Percentiles rank a stretch among this genome's conserved stretches.
Evolutionary conservation across 1,284 basidiomycete genomes (phyloP).

Genomic region (Pseudozyma sp.): DNA sequence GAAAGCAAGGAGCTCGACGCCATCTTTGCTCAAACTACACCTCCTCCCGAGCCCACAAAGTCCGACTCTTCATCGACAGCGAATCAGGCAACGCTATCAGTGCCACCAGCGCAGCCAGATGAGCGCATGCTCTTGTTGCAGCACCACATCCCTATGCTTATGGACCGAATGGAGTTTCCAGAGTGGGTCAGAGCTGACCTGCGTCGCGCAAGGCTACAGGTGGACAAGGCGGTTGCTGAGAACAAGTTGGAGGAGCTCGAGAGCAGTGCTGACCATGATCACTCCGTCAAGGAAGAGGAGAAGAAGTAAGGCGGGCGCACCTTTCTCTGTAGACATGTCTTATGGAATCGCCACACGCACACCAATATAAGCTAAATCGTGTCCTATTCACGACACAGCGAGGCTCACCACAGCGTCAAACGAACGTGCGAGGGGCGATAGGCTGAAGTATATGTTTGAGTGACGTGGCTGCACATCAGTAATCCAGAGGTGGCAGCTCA

Average conservation of each 20-base stretch:
- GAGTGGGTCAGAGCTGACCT: slow-evolving; percentile 49
- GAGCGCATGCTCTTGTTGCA: slow-evolving; percentile 39
- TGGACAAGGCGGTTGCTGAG: slow-evolving; percentile 31
- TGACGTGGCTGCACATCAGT: slow-evolving; percentile 2
- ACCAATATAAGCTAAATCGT: background rate
- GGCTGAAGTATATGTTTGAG: no score
- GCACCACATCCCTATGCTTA: slow-evolving; percentile 39
- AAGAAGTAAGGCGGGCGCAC: background rate
- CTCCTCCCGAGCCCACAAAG: slow-evolving; percentile 3
- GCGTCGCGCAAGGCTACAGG: slow-evolving; percentile 45
- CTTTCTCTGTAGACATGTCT: slow-evolving; percentile 6
- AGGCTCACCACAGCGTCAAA: no score
- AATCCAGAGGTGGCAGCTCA: slow-evolving; percentile 34
- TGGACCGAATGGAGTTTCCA: slow-evolving; percentile 47
- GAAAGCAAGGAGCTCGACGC: slow-evolving; percentile 54
- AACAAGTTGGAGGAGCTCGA: slow-evolving; percentile 51
- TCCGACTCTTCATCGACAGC: slow-evolving; percentile 9
- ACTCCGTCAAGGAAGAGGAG: slow-evolving; percentile 29
- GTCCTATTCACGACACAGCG: no score
- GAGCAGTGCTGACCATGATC: slow-evolving; percentile 24
- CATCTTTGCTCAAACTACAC: slow-evolving; percentile 33
- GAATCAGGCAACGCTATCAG: background rate
- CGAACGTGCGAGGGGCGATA: no score
- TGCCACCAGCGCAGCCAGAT: slow-evolving; percentile 12
- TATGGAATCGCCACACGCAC: background rate